Evolutionary conservation across 352 stramenopile species (phyloP), one percentile per base, ranked within the genome.

Genomic region (Globisporangium acanthophoron): DNA sequence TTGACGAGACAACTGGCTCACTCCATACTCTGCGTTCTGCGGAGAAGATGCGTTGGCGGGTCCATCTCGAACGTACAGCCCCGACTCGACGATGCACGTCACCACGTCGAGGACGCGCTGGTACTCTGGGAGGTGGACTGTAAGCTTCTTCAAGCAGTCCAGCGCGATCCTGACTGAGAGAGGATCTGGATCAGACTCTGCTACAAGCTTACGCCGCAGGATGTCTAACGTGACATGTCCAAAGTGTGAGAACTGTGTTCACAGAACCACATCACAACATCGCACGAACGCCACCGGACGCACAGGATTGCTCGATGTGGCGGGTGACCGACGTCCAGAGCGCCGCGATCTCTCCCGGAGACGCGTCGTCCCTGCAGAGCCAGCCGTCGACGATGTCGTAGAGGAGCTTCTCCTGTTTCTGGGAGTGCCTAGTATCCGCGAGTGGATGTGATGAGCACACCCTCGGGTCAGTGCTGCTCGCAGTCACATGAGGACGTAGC

Each of bases 251-350:
- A 43, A 43, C 39, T 18, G 39, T 8, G 16, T 27, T 27, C 39
- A 43, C 39, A 43, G 11, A 11, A 43, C 39, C 39, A 16, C 39
- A 18, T 43, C 39, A 16, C 39, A 43, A 43, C 24, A 27, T 43
- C 39, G 39, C 39, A 43, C 24, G 24, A 27, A 43, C 39, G 39
- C 40, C 5, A 8, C 2, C 40, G 16, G n/a, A 46, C 41, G 41
- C 41, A 92, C 81, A 92, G 12, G 82, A 89, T 12, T 67, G 66
- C 49, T 90, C 82, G 33, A 92, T 83, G 59, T 90, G 75, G 6
- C 59, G 56, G n/a, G 70, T 69, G 47, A 89, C 72, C 0, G 80
- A 87, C 52, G 76, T 77, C 82, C 82, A 92, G 2, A 90, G 58
- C 1, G 49, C 59, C 15, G 65, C 71, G 37, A 92, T 73, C 16